A percentile compares a stretch with the other conserved stretches of the same genome.
phyloP scores from a whole-genome alignment of 208 protist species.

The Crithidia sp. region DNA sequence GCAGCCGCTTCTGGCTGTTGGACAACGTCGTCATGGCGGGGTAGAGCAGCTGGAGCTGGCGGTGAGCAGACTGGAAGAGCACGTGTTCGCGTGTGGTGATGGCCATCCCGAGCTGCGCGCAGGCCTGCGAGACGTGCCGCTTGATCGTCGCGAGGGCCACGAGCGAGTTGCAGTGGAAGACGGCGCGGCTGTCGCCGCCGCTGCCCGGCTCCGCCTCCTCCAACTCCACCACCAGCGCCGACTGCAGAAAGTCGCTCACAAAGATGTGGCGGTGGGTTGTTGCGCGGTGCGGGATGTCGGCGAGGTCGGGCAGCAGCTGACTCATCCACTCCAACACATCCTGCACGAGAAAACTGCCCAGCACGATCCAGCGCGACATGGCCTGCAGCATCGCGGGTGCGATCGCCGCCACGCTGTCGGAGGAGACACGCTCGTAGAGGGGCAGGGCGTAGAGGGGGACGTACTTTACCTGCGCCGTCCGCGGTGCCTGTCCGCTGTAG shows the following conservation, averaged over 20 bases:
- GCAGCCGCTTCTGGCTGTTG: slow-evolving; percentile 29
- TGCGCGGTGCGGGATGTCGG: slow-evolving; percentile 47
- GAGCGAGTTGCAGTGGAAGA: slow-evolving; percentile 66
- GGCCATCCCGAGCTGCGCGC: slow-evolving; percentile 29
- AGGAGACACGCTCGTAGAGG: slow-evolving; percentile 69
- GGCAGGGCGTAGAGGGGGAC: slow-evolving; percentile 63
- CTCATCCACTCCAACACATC: slow-evolving; percentile 71
- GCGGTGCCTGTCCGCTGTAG: slow-evolving; percentile 55
- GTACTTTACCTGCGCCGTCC: slow-evolving; percentile 75
- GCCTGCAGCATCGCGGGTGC: slow-evolving; percentile 27
- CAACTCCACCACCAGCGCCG: slow-evolving; percentile 49
- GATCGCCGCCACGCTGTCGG: slow-evolving; percentile 28
- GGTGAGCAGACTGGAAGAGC: slow-evolving; percentile 44
- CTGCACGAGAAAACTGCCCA: slow-evolving; percentile 43
- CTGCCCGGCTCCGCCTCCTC: slow-evolving; percentile 18
- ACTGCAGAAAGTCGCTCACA: slow-evolving; percentile 57
- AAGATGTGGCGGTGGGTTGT: slow-evolving; percentile 42
- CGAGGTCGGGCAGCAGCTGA: slow-evolving; percentile 60
- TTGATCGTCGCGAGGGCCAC: slow-evolving; percentile 48
- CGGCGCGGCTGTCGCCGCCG: slow-evolving; percentile 26
- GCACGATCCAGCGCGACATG: slow-evolving; percentile 60
- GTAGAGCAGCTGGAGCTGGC: slow-evolving; percentile 50
- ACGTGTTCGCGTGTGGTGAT: slow-evolving; percentile 50
- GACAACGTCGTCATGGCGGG: slow-evolving; percentile 50
- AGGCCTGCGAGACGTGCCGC: slow-evolving; percentile 31